Base-by-base conservation (phyloP, 2,329 filamentous ascomycete species). In the Xenoacremonium recifei region DNA sequence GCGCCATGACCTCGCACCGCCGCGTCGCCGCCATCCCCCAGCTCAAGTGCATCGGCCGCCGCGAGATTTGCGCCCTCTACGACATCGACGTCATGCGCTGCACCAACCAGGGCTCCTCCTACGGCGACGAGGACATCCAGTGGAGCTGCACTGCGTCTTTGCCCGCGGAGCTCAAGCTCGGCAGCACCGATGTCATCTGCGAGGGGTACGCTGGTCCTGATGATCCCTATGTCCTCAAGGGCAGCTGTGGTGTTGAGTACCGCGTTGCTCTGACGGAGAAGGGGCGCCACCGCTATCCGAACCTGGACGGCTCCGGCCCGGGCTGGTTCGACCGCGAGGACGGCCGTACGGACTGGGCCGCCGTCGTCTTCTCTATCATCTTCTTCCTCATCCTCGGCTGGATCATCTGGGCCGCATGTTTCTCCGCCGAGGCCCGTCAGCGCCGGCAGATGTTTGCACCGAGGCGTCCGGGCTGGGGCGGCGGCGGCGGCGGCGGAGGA, bases 161-260 rank as follows among this genome's bases (percentile, higher is more conserved):
- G 13, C 82, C 82, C 1, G 68, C 73, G 17, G 77, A 83, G 57
- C 73, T 85, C 49, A 79, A 78, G 65, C 80, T 97, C 20, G 91
- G 89, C 43, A 77, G 79, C 47, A 96, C 92, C 10, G 91, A 97
- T 48, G 92, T 97, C 41, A 73, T 90, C 10, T 99, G 93, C 65
- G 92, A 99, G 61, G 92, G 93, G 10, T 97, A 96, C 68, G 72
- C 79, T 44, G 75, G 71, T 12, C 68, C 84, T 1, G 80, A 92
- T 35, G 93, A 97, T 63, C 81, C 82, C 0, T 95, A 89, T 64
- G 79, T 97, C n/a, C 70, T 97, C 40, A 90, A 87, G 58, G 93
- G 93, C 17, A 93, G 87, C 64, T 97, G 92, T 66, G 93, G 87
- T 12, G 91, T 96, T 18, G 89, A 96, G 67, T 97, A 97, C 66